Percentiles rank a stretch among this genome's conserved stretches.
Evolutionary conservation across 1,284 basidiomycete species (phyloP).

Genomic region (Somion occarium): DNA sequence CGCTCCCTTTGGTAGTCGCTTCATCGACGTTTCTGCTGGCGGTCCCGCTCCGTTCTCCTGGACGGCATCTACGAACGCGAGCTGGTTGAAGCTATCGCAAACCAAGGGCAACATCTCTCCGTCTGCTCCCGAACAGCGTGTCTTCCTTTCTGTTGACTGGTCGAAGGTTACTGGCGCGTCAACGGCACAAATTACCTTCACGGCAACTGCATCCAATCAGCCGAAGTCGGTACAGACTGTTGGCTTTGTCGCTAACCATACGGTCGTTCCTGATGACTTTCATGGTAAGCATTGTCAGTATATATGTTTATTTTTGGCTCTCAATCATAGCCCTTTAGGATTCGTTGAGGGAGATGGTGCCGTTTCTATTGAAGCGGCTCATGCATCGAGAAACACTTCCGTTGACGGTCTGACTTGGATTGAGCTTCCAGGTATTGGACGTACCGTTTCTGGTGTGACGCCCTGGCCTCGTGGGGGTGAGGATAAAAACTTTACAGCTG

Average conservation of each 20-base stretch:
- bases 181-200: conserved; percentile 43
- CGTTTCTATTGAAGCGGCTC: conserved; percentile 62
- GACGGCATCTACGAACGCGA: conserved; percentile 42
- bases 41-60: conserved; percentile 57
- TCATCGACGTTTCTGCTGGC: conserved; percentile 58
- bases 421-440: conserved; percentile 53
- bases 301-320: not conserved
- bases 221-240: conserved; percentile 33
- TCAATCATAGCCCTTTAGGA: conserved; percentile 30
- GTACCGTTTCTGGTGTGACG: conserved; percentile 56
- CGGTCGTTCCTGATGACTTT: conserved; percentile 37
- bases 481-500: conserved; percentile 52
- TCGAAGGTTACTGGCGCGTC: conserved; percentile 39
- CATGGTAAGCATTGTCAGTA: no score
- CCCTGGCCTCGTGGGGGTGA: conserved; percentile 53
- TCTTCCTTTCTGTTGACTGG: conserved; percentile 63
- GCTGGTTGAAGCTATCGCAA: conserved; percentile 50
- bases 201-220: conserved; percentile 37
- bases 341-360: conserved; percentile 62
- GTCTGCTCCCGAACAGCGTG: conserved; percentile 45
- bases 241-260: conserved; percentile 37
- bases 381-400: conserved; percentile 47
- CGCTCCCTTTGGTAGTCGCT: conserved; percentile 46
- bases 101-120: conserved; percentile 46
- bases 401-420: conserved; percentile 52